Evolutionary conservation across 352 stramenopile genomes (phyloP), one percentile per base, ranked within the genome.

Genomic region (Globisporangium carolinianum): DNA sequence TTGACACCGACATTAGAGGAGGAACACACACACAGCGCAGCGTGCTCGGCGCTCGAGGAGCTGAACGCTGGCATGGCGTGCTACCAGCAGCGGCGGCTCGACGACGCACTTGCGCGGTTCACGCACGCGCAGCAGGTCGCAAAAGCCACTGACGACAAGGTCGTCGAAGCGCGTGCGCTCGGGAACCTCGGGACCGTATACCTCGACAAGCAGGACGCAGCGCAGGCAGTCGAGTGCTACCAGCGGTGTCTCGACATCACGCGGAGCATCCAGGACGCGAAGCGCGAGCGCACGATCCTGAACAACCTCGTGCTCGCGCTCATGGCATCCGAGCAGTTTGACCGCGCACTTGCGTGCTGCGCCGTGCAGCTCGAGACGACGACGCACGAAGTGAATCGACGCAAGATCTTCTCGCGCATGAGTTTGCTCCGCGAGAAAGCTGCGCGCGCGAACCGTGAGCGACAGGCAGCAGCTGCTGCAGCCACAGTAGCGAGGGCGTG

Each of bases 251-350:
- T 91, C 45, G 79, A 81, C 51, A 86, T 91, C 55, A 90, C 81
- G 8, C 77, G 76, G 10, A 69, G 73, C 4, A 86, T 91, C 46
- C 69, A 80, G 11, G 81, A 91, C 53, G 72, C 75, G 24, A 93
- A 91, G 58, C 73, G 83, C 8, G 83, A 93, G 55, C 81, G 81
- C 11, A 89, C 79, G 4, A 91, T 93, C 57, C 70, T 93, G 15
- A 91, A 93, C 66, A 93, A 93, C 53, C 67, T 93, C 9, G 79
- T 93, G 45, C 79, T 93, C 15, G 79, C 83, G 8, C 65, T 86
- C 45, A 86, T 86, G 54, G 83, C 79, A 1, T 73, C 70, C 35
- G 73, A 87, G 15, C 71, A 88, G 48, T 86, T 78, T 18, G 63
- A 75, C 12, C 67, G 69, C 8, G 79, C 81, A 37, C 74, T 89